Conservation (phyloP, 1,139 yeast species). For the Yamadazyma aaseri region DNA sequence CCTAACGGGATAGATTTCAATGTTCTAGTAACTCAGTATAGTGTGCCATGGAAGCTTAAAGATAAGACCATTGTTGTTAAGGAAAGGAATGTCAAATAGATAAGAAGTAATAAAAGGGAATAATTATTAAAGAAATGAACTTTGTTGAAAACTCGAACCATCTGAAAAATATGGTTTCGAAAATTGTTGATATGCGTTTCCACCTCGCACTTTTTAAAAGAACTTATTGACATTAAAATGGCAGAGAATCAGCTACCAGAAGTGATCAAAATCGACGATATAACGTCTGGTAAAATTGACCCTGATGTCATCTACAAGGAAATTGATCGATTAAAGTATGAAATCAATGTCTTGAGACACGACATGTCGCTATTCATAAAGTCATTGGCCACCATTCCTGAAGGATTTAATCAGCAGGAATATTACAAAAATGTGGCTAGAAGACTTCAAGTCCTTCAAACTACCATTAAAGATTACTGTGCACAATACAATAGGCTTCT, state of each 20-base stretch:
- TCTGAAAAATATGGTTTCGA: too few relatives aligned
- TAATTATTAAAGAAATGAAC: background rate
- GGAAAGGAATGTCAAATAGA: too few relatives aligned
- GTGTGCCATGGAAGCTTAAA: constrained; percentile 28
- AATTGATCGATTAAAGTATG: constrained; percentile 43
- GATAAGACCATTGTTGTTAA: constrained; percentile 24
- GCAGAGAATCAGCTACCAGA: constrained; percentile 27
- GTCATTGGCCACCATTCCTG: constrained; percentile 39
- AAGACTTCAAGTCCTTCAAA: constrained; percentile 35
- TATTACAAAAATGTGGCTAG: constrained; percentile 31
- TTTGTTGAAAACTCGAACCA: background rate
- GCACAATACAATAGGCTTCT: constrained; percentile 43
- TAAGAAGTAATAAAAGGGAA: background rate
- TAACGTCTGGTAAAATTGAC: constrained; percentile 43
- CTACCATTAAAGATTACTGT: constrained; percentile 42
- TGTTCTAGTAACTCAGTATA: constrained; percentile 19
- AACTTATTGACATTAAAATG: too few relatives aligned
- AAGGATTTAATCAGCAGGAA: constrained; percentile 36
- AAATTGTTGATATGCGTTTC: too few relatives aligned
- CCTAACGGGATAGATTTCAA: constrained; percentile 28
- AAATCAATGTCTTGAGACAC: constrained; percentile 42
- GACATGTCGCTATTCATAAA: constrained; percentile 43
- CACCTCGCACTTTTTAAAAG: too few relatives aligned
- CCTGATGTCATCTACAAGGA: constrained; percentile 38
- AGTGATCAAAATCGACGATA: constrained; percentile 44